Conservation (phyloP, 2,329 filamentous ascomycete genomes). For the Aspergillus transmontanensis region DNA sequence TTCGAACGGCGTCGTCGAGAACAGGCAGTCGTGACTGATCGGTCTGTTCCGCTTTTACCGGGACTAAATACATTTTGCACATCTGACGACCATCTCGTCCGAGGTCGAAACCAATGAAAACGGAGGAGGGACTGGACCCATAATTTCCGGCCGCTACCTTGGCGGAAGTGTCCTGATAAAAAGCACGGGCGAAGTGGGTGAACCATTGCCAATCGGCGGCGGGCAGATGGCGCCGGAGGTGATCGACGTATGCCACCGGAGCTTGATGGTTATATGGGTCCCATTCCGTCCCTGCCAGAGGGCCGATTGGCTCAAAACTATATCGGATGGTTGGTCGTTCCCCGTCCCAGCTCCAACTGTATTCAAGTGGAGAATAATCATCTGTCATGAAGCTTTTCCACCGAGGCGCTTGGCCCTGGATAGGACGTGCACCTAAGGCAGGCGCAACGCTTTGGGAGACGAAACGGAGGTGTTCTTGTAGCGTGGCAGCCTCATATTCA, state of each 20-base stretch:
- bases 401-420: background rate
- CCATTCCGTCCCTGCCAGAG: background rate
- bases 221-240: background rate
- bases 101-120: background rate
- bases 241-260: background rate
- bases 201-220: constrained; percentile 3
- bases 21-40: background rate
- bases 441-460: background rate
- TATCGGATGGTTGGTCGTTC: constrained; percentile 1
- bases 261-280: constrained; percentile 6
- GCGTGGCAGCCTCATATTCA: background rate
- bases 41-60: background rate
- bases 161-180: background rate
- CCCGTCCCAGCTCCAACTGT: constrained; percentile 7
- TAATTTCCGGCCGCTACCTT: background rate
- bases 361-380: constrained; percentile 7
- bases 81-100: background rate
- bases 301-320: constrained; percentile 7
- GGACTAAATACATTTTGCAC: background rate
- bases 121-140: background rate
- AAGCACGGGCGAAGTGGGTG: constrained; percentile 3
- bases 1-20: background rate
- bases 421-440: constrained; percentile 2
- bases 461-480: background rate
- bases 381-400: constrained; percentile 12